Evolutionary conservation across 768 basidiomycete species (phyloP).

Genomic region (Glaciozyma martinii): DNA sequence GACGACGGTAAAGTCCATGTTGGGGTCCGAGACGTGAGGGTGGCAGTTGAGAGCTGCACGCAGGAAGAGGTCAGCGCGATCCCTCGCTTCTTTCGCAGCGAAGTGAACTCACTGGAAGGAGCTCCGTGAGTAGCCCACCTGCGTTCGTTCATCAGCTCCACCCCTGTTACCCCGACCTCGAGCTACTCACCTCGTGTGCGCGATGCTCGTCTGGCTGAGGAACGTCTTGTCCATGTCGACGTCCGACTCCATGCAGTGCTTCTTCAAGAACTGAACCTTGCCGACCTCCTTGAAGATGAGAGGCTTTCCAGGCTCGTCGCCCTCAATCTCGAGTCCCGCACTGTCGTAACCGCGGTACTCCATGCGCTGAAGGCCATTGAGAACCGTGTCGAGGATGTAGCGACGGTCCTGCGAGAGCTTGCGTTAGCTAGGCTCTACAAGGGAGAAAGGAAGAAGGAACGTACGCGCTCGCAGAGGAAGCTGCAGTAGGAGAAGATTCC

Average conservation of each 20-base stretch:
- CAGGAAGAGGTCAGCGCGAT: conserved; percentile 32
- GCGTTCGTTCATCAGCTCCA: background rate
- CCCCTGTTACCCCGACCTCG: background rate
- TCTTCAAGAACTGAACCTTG: conserved; percentile 86
- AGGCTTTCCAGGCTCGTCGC: conserved; percentile 67
- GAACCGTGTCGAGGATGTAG: conserved; percentile 81
- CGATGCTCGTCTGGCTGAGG: conserved; percentile 86
- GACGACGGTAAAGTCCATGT: conserved; percentile 75
- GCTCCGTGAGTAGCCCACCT: conserved; percentile 89
- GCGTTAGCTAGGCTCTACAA: background rate
- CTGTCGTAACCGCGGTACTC: conserved; percentile 99
- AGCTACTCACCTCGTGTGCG: conserved; percentile 64
- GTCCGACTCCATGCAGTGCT: conserved; percentile 65
- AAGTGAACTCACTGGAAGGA: conserved; percentile 9
- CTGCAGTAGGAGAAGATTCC: background rate
- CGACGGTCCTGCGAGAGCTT: conserved; percentile 58
- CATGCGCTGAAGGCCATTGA: conserved; percentile 81
- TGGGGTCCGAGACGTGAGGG: conserved; percentile 74
- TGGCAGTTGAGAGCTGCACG: conserved; percentile 87
- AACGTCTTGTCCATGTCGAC: conserved; percentile 57
- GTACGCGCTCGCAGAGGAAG: background rate
- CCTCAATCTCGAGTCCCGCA: conserved; percentile 64
- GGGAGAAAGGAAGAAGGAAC: background rate
- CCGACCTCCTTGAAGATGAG: conserved; percentile 95
- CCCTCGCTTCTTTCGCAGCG: background rate